Evolutionary conservation across 2,329 filamentous ascomycete species (phyloP), one percentile per base, ranked within the genome.

Genomic region (Blastomyces percursus): DNA sequence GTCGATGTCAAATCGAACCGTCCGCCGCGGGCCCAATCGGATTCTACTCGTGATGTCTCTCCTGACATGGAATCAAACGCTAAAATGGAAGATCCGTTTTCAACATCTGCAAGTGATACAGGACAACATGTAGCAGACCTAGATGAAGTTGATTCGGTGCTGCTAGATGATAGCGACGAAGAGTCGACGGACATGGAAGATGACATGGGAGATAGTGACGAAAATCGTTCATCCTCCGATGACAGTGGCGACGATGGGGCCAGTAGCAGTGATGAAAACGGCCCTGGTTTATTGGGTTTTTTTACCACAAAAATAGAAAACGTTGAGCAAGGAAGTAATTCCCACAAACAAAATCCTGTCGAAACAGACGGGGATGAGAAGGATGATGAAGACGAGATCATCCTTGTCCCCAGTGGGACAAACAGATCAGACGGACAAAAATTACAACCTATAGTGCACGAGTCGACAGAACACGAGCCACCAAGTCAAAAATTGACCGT

Each of bases 171-270:
- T 48, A 78, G 75, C 62, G 57, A 32, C 5, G 77, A 79, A 58
- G 74, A 73, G 51, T 79, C 76, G 44, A 78, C 77, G 1, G 78
- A 81, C 65, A 78, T 77, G 74, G 77, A 79, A 54, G 75, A 76
- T 63, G 79, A 80, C 64, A 79, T 78, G 70, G 75, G 79, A 54
- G 79, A 81, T 38, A 77, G 72, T 62, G 74, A 75, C 46, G 76
- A 75, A 19, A 40, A 30, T 46, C n/a, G 19, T 12, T 46, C 56
- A 8, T 14, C 30, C 11, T 58, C 56, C 21, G 77, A 76, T 35
- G 75, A 74, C 7, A 69, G 73, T 3, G 76, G 75, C 11, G 85
- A 85, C 24, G 82, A 72, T 57, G 71, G 73, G 35, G 80, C 79
- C 30, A 73, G 72, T 27, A 71, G 77, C 19, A 75, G 75, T 14